These are phyloP conservation scores for Cytospora piceicola DNA, from an alignment of 2,329 filamentous ascomycete genomes.

Conservation along the genomic window DNA sequence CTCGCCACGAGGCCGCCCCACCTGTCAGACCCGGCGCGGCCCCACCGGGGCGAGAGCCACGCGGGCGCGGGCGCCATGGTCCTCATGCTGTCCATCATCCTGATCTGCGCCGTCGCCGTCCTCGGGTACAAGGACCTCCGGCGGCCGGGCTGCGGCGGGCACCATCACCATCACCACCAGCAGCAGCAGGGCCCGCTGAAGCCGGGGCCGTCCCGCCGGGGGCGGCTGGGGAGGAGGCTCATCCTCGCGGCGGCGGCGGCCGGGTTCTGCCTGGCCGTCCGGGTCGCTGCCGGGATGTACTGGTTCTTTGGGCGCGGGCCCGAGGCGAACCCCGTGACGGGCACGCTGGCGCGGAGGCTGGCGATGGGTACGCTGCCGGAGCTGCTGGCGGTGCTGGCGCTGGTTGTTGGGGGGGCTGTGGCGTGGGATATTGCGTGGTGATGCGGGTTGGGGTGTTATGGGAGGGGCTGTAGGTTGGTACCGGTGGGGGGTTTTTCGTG, in stretches of 20 bases:
- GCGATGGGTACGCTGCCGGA: constrained; percentile 36
- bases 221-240: constrained; percentile 26
- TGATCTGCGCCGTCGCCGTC: constrained; percentile 28
- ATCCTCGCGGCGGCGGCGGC: constrained; percentile 33
- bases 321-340: constrained; percentile 33
- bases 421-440: constrained; percentile 8
- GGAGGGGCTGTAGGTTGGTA: neutral
- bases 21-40: constrained; percentile 13
- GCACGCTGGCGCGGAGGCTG: constrained; percentile 32
- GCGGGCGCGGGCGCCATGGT: constrained; percentile 35
- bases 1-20: constrained; percentile 14
- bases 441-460: neutral
- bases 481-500: neutral
- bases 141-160: neutral
- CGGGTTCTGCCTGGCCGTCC: constrained; percentile 34
- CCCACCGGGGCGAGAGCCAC: constrained; percentile 17
- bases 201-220: neutral
- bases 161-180: too few species aligned
- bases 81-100: constrained; percentile 34
- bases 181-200: too few species aligned
- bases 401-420: constrained; percentile 15
- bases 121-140: constrained; percentile 11
- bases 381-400: constrained; percentile 23
- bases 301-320: constrained; percentile 34
- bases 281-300: constrained; percentile 33